Base-by-base conservation (phyloP, 2,329 filamentous ascomycete genomes). In the Gaeumannomyces sp. region DNA sequence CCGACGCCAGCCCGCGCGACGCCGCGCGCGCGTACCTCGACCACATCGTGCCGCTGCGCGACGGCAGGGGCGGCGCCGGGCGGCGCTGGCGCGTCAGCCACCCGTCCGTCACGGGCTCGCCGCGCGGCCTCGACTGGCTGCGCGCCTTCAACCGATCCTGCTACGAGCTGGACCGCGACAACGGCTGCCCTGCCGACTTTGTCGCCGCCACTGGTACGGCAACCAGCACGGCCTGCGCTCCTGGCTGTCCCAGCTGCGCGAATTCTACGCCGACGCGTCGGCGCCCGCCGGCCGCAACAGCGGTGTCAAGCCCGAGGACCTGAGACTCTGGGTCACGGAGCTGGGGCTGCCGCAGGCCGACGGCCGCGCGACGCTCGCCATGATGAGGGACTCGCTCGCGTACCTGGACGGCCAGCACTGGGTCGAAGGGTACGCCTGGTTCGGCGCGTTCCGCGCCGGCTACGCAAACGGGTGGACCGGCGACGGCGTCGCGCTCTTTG, bases 371-470 rank as follows among this genome's bases (percentile, higher is more conserved):
- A 88, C 87, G 0, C 84, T 92, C 72, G 69, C 72, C 0, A 92
- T 91, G 73, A 93, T 85, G 78, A 91, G 92, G 70, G 79, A 79
- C 70, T 86, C 84, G 3, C 75, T 83, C 63, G 80, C 85, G 59
- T 92, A 87, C 74, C 84, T 94, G 66, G 90, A 93, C 73, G 78
- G 81, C 1, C 74, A 86, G 63, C 77, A 80, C 19, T 87, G 83
- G 64, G 80, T 93, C n/a, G 85, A 81, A 1, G 84, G 85, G 33
- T 94, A 94, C 74, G 86, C 88, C 0, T 90, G 89, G 75, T 95
- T 93, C 71, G 91, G 90, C 60, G 83, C 88, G 13, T 94, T 93
- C 72, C 72, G 77, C 1, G 86, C 85, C 4, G 78, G 81, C 62
- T 84, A 84, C 19, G 90, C 88, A 67, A 94, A 93, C 69, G 71